A percentile compares a stretch with the other conserved stretches of the same genome.
These are phyloP conservation scores for Neohortaea acidophila DNA, from an alignment of 495 filamentous ascomycete genomes.

Conservation along the genomic window DNA sequence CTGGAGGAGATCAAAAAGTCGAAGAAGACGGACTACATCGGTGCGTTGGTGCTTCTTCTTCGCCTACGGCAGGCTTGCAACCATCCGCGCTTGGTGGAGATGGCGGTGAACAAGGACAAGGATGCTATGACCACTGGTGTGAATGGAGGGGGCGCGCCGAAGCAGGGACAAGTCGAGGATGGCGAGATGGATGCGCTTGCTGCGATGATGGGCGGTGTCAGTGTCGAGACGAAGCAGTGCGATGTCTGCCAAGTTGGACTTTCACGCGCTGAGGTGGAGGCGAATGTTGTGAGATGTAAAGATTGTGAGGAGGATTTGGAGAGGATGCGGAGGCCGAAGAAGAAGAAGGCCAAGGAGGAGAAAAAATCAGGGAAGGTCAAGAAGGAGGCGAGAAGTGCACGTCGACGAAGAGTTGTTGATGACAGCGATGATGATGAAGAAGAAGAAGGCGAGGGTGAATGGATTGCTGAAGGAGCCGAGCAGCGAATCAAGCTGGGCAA, in stretches of 20 bases:
- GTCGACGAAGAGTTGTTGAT: constrained; percentile 9
- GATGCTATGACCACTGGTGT: constrained; percentile 54
- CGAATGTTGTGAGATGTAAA: constrained; percentile 49
- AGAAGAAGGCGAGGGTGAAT: constrained; percentile 55
- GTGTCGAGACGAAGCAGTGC: constrained; percentile 67
- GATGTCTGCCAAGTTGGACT: constrained; percentile 73
- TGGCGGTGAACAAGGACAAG: constrained; percentile 70
- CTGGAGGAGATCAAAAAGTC: constrained; percentile 90
- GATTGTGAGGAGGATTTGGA: constrained; percentile 58
- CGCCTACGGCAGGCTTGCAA: constrained; percentile 88
- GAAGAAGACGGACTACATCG: constrained; percentile 59
- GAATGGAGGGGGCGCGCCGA: constrained; percentile 30
- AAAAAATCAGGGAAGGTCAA: constrained; percentile 31
- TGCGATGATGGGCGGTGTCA: constrained; percentile 68
- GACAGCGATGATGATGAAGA: constrained; percentile 30
- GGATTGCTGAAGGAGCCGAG: constrained; percentile 56
- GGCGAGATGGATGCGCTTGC: constrained; percentile 69
- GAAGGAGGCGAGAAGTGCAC: constrained; percentile 42
- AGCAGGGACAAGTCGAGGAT: constrained; percentile 32
- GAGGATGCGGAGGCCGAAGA: constrained; percentile 23
- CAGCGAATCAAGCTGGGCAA: constrained; percentile 48
- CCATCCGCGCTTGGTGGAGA: constrained; percentile 72
- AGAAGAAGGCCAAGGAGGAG: constrained; percentile 32
- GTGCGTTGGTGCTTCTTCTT: constrained; percentile 74
- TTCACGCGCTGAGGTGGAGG: constrained; percentile 38